These are phyloP conservation scores for Leishmania guyanensis DNA, from an alignment of 208 protist genomes.

Conservation along the genomic window DNA sequence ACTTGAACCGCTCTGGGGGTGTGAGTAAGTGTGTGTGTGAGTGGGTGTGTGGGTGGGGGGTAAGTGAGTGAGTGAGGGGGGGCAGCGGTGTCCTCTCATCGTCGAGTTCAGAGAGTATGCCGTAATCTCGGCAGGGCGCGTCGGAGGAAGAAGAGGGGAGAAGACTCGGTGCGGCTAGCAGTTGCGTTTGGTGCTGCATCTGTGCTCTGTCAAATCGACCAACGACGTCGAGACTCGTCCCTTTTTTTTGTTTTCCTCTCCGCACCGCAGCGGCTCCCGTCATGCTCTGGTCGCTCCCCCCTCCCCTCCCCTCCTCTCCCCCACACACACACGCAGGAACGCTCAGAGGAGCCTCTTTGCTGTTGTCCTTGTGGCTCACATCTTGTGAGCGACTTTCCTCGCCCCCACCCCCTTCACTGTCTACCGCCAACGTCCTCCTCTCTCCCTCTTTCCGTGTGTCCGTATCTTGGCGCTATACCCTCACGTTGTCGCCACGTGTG, in stretches of 20 bases:
- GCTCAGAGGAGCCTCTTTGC: no score
- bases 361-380: no score
- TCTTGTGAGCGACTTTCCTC: not conserved
- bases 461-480: not conserved
- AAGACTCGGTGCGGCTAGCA: not conserved
- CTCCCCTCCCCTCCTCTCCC: no score
- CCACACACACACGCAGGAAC: no score
- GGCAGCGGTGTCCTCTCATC: not conserved
- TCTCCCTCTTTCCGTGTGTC: conserved; percentile 1
- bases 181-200: not conserved
- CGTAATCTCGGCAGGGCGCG: not conserved
- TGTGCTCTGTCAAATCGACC: not conserved
- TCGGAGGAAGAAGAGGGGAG: not conserved
- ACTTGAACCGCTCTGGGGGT: no score
- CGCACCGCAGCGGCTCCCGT: not conserved
- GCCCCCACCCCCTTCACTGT: not conserved
- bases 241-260: not conserved
- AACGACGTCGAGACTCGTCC: not conserved
- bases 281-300: not conserved
- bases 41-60: no score
- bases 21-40: no score
- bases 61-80: not conserved
- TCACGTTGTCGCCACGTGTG: not conserved
- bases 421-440: not conserved
- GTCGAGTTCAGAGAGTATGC: not conserved